These are phyloP conservation scores for Mycena vulgaris DNA, from an alignment of 768 basidiomycete genomes.

Conservation along the genomic window DNA sequence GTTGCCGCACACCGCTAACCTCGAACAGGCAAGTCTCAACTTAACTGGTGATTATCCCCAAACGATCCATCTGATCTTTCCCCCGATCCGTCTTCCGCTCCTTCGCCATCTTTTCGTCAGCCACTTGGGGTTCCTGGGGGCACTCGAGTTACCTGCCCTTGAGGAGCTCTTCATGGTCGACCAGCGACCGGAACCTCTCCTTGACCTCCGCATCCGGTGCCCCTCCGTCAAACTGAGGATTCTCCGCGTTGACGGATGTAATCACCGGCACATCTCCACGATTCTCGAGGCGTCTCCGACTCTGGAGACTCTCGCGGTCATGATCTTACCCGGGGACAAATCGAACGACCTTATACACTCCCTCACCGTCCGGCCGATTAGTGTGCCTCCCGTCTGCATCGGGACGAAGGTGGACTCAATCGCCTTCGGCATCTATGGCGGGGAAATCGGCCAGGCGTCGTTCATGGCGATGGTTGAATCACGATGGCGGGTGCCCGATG, in stretches of 20 bases:
- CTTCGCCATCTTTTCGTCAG: slow-evolving; percentile 22
- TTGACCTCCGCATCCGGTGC: not conserved
- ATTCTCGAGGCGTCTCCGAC: slow-evolving; percentile 9
- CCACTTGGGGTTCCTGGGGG: not conserved
- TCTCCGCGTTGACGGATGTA: not conserved
- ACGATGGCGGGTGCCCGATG: slow-evolving; percentile 18
- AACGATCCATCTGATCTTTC: too few species aligned
- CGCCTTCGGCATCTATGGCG: not conserved
- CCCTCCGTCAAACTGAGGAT: not conserved
- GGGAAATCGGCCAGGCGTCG: not conserved
- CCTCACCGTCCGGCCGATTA: not conserved
- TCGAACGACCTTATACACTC: not conserved
- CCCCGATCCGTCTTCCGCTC: not conserved
- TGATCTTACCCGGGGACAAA: not conserved
- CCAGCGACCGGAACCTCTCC: not conserved
- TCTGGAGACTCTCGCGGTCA: not conserved
- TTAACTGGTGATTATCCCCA: not conserved
- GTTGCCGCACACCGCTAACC: not conserved
- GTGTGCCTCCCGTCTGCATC: not conserved
- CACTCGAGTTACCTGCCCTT: slow-evolving; percentile 2
- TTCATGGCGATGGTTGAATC: slow-evolving; percentile 21
- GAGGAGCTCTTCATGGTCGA: slow-evolving; percentile 9
- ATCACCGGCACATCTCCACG: not conserved
- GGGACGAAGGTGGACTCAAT: slow-evolving; percentile 9
- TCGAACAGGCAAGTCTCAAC: slow-evolving; percentile 17